These are phyloP conservation scores for Middelhovenomyces tepae DNA, from an alignment of 805 yeast genomes.

Conservation along the genomic window DNA sequence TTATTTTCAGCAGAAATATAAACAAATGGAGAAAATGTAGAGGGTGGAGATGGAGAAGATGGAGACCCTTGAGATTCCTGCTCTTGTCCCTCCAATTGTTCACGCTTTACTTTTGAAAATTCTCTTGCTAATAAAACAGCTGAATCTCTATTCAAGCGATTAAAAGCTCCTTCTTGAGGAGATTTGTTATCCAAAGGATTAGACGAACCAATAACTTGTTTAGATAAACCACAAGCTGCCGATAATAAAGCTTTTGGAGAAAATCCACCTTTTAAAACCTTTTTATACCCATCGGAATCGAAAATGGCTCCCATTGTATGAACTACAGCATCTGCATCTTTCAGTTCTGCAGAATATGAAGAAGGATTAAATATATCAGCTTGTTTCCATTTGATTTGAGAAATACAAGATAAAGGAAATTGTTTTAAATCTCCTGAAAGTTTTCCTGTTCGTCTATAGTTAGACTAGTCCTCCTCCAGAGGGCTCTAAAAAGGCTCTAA, in stretches of 20 bases:
- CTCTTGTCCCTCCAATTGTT: constrained; percentile 7
- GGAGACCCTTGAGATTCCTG: constrained; percentile 6
- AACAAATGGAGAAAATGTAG: constrained; percentile 37
- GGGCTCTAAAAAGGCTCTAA: neutral
- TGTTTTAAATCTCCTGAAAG: constrained; percentile 32
- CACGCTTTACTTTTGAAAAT: constrained; percentile 29
- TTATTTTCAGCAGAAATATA: constrained; percentile 76
- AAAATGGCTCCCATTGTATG: constrained; percentile 74
- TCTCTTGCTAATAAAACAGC: constrained; percentile 58
- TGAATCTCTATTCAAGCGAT: constrained; percentile 58
- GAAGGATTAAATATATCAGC: constrained; percentile 63
- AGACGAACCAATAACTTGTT: too few species aligned
- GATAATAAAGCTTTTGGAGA: constrained; percentile 5
- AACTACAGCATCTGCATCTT: constrained; percentile 56
- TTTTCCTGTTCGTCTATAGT: constrained; percentile 20
- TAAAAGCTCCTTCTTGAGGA: constrained; percentile 41
- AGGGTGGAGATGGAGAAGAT: constrained; percentile 5
- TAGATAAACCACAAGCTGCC: constrained; percentile 19
- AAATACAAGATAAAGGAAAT: constrained; percentile 36
- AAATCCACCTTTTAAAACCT: constrained; percentile 21
- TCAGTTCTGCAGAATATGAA: constrained; percentile 42
- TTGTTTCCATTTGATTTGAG: constrained; percentile 52
- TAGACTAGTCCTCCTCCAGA: constrained; percentile 41
- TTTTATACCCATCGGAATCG: constrained; percentile 62
- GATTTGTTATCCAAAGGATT: constrained; percentile 38